These are phyloP conservation scores for Rosa hybrid DNA, from an alignment of 331 rosid species.

Conservation along the genomic window DNA sequence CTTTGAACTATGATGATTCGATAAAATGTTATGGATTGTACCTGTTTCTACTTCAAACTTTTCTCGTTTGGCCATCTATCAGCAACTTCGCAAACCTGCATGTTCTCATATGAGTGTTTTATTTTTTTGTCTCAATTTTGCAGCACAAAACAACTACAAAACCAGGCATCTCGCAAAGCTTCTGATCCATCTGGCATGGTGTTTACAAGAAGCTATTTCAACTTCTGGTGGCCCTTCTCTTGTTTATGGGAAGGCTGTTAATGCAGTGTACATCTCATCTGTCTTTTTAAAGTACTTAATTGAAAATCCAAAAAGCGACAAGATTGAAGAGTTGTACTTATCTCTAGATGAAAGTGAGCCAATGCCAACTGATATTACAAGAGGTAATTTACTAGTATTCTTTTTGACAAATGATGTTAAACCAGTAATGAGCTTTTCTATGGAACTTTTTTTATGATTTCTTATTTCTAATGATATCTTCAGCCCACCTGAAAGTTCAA, in stretches of 20 bases:
- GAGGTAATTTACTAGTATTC: slow-evolving; percentile 49
- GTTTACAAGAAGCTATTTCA: slow-evolving; percentile 79
- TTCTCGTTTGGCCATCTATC: neutral
- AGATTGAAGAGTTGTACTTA: slow-evolving; percentile 56
- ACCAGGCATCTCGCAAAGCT: slow-evolving; percentile 94
- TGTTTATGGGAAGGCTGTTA: slow-evolving; percentile 75
- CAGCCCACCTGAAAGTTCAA: neutral
- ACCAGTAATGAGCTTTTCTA: neutral
- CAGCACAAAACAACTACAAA: slow-evolving; percentile 74
- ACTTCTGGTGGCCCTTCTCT: slow-evolving; percentile 53
- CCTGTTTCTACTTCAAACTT: neutral
- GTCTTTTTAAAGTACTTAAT: slow-evolving; percentile 79
- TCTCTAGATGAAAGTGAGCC: slow-evolving; percentile 67
- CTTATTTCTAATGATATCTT: neutral
- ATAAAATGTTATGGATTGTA: neutral
- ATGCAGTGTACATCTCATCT: slow-evolving; percentile 82
- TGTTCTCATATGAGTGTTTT: slow-evolving; percentile 1
- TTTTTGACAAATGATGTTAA: neutral
- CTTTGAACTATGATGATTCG: neutral
- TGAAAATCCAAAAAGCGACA: slow-evolving; percentile 58
- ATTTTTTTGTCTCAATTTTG: slow-evolving; percentile 11
- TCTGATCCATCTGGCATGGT: slow-evolving; percentile 82
- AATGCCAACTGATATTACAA: slow-evolving; percentile 45
- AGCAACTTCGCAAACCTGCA: neutral
- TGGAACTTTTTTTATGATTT: neutral